Evolutionary conservation across 108 stramenopile genomes (phyloP).

Genomic region (Chaetoceros muelleri): DNA sequence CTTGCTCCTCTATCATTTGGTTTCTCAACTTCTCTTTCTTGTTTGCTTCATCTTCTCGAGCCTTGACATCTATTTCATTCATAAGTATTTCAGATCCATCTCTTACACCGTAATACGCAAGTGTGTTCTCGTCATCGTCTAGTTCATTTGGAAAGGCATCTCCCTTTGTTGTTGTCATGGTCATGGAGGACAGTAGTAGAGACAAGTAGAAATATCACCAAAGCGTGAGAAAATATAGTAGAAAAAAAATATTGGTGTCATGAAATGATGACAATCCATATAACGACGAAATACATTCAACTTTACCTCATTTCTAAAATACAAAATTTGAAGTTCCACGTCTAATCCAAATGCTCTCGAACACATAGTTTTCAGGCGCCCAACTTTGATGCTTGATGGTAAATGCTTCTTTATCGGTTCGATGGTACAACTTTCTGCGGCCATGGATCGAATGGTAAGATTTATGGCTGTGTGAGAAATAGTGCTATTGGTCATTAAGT

Average conservation of each 20-base stretch:
- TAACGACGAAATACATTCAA: neutral
- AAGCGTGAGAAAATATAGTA: neutral
- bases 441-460: conserved; percentile 60
- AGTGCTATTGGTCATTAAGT: conserved; percentile 4
- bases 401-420: conserved; percentile 65
- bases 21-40: conserved; percentile 38
- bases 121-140: conserved; percentile 54
- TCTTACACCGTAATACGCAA: conserved; percentile 75
- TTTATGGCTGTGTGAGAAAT: conserved; percentile 50
- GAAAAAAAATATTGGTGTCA: conserved; percentile 1
- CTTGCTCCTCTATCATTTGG: conserved; percentile 40
- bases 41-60: conserved; percentile 5
- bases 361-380: conserved; percentile 71
- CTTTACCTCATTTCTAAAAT: conserved; percentile 45
- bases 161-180: conserved; percentile 20
- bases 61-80: conserved; percentile 56
- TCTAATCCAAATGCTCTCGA: conserved; percentile 66
- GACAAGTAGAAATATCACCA: neutral
- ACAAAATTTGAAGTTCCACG: conserved; percentile 61
- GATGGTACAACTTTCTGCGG: conserved; percentile 54
- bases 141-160: conserved; percentile 59
- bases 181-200: neutral
- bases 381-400: conserved; percentile 56
- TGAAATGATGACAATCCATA: no score
- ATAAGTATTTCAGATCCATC: conserved; percentile 82